Evolutionary conservation across 129 eudicot genomes (phyloP).

Genomic region (Scalesia atractyloides): DNA sequence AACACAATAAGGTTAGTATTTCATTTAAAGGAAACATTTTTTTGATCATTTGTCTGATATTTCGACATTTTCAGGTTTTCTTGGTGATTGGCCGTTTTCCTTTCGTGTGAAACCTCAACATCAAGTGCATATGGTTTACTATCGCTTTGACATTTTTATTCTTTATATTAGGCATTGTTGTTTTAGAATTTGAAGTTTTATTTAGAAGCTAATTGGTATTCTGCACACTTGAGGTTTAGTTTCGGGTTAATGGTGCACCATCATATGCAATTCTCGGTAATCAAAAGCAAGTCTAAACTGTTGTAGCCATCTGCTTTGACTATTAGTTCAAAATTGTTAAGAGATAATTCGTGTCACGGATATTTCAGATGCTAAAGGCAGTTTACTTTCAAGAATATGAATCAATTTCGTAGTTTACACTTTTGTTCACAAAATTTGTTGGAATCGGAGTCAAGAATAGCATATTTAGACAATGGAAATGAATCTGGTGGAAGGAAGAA

Average conservation of each 20-base stretch:
- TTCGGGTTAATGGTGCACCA: neutral
- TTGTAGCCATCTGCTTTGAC: no score
- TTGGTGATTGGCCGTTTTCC: conserved; percentile 22
- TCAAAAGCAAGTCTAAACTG: no score
- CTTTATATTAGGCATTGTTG: conserved; percentile 3
- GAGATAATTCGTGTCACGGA: no score
- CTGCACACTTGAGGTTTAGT: neutral
- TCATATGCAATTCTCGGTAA: no score
- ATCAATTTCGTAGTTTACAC: no score
- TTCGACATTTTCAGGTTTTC: conserved; percentile 11
- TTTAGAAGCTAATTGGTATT: neutral
- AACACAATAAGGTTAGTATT: conserved; percentile 18
- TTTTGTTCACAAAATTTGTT: no score
- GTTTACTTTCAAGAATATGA: no score
- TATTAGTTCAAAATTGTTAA: no score
- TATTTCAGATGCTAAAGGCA: no score
- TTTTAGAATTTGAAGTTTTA: neutral
- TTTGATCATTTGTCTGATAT: neutral
- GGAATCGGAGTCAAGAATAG: no score
- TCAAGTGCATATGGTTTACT: conserved; percentile 5
- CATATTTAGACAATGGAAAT: no score
- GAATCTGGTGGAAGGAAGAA: no score
- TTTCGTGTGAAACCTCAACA: neutral
- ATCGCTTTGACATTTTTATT: neutral
- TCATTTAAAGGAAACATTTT: neutral